Base-by-base conservation (phyloP, 805 yeast species). In the Myxozyma mucilagina region DNA sequence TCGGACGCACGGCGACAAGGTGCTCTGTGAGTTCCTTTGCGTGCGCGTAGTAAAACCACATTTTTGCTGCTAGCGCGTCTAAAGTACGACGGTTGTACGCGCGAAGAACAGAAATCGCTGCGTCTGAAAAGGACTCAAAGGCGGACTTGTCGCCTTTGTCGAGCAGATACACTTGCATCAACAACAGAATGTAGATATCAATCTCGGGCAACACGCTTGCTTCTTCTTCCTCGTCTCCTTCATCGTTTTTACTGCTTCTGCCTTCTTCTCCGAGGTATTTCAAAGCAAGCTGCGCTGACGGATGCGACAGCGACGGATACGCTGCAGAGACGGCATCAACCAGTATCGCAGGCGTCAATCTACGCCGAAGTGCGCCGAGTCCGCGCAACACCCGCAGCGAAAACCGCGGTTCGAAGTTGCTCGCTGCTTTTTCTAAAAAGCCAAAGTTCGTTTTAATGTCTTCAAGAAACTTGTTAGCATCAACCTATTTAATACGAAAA, bases 41-140 rank as follows among this genome's bases (percentile, higher is more conserved):
- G 74, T 96, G 84, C 48, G 87, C 81, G 68, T 89, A 81, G 77
- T 91, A 93, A 73, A 93, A 94, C 98, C 98, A 94, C 63, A 89
- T 80, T 74, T 92, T 93, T 14, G 98, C 94, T 66, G 85, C 85
- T 60, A 94, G 81, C 69, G 89, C 84, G 75, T 94, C 98, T 67
- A 93, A 78, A 4, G 96, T 83, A 66, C 98, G 83, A 66, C 87
- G 84, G 75, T 90, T 90, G 76, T 87, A 87, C 13, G 79, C 74
- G 60, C 82, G 80, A 71, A 90, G 64, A 31, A 85, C 77, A 13
- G 76, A 71, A 57, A 87, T 77, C 47, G 84, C 79, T 54, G 77
- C 76, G 10, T 70, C 74, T 69, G 87, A 87, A 71, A 89, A 83
- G 10, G 73, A 69, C 59, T 83, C 82, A 62, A 86, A 77, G 62